Evolutionary conservation across 208 protist species (phyloP).

Genomic region (Leptomonas pyrrhocoris): DNA sequence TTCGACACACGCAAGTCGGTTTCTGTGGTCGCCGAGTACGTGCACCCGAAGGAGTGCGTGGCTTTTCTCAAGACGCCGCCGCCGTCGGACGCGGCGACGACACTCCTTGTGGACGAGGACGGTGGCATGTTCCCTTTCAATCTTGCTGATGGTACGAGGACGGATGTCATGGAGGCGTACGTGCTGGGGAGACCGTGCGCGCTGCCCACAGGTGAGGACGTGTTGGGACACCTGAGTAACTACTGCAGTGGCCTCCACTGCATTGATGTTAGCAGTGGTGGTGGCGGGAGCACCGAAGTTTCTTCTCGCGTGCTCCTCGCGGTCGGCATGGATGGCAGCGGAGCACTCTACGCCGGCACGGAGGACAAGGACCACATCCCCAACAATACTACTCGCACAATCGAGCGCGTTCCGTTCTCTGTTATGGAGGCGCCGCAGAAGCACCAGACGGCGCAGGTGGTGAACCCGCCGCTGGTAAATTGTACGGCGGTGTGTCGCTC

Average conservation of each 20-base stretch:
- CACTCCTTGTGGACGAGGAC: slow-evolving; percentile 66
- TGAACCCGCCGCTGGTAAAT: slow-evolving; percentile 80
- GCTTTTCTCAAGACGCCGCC: slow-evolving; percentile 26
- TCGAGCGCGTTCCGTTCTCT: slow-evolving; percentile 25
- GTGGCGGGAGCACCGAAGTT: background rate
- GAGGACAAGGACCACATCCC: background rate
- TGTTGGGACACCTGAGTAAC: slow-evolving; percentile 59
- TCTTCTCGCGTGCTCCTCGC: slow-evolving; percentile 34
- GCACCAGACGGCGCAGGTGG: slow-evolving; percentile 33
- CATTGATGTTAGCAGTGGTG: slow-evolving; percentile 3
- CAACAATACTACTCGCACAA: background rate
- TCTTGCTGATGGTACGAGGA: slow-evolving; percentile 20
- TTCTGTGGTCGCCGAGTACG: slow-evolving; percentile 29
- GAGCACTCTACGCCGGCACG: slow-evolving; percentile 38
- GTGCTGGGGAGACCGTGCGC: slow-evolving; percentile 43
- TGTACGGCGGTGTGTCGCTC: slow-evolving; percentile 40
- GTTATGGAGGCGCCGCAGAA: background rate
- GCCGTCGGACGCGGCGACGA: slow-evolving; percentile 18
- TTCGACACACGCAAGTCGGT: slow-evolving; percentile 53
- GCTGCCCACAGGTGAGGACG: slow-evolving; percentile 2
- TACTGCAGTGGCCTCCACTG: slow-evolving; percentile 43
- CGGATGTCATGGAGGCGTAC: slow-evolving; percentile 27
- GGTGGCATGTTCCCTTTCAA: slow-evolving; percentile 60
- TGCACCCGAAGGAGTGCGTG: slow-evolving; percentile 50
- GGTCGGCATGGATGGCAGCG: slow-evolving; percentile 71